Percentiles rank a stretch among this genome's conserved stretches.
These are phyloP conservation scores for Neonectria ditissima DNA, from an alignment of 2,329 filamentous ascomycete species.

Conservation along the genomic window DNA sequence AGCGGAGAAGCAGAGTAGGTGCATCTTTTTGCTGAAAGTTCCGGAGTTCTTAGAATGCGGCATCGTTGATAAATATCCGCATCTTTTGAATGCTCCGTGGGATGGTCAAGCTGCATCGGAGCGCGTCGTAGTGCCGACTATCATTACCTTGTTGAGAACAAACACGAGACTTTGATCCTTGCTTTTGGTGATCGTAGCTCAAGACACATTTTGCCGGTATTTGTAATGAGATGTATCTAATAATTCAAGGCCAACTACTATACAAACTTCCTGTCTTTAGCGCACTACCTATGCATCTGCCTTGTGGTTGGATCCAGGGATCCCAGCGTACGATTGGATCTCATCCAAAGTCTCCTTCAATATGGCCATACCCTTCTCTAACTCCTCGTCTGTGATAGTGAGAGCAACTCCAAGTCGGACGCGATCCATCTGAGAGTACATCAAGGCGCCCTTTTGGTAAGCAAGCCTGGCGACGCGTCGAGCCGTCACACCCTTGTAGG, in stretches of 20 bases:
- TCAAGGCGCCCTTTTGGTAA: conserved; percentile 25
- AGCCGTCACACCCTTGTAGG: conserved; percentile 19
- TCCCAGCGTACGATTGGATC: conserved; percentile 23
- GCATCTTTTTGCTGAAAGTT: background rate
- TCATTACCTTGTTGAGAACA: no score
- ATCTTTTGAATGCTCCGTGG: no score
- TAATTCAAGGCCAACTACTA: background rate
- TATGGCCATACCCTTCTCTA: conserved; percentile 25
- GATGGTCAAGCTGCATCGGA: no score
- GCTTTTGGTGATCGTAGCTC: no score
- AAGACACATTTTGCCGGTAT: no score
- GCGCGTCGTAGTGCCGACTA: no score
- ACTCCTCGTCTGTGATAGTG: conserved; percentile 32
- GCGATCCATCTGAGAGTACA: conserved; percentile 20
- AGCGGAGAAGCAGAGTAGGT: background rate
- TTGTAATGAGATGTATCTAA: no score
- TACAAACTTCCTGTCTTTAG: background rate
- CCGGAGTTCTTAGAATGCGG: background rate
- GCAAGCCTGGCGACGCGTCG: conserved; percentile 26
- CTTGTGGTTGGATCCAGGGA: conserved; percentile 29
- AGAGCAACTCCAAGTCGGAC: conserved; percentile 26
- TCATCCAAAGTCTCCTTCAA: conserved; percentile 25
- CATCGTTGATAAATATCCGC: background rate
- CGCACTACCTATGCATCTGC: conserved; percentile 9
- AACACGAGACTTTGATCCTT: no score